Evolutionary conservation across 768 basidiomycete genomes (phyloP), one percentile per base, ranked within the genome.

Genomic region (Mycena venus): DNA sequence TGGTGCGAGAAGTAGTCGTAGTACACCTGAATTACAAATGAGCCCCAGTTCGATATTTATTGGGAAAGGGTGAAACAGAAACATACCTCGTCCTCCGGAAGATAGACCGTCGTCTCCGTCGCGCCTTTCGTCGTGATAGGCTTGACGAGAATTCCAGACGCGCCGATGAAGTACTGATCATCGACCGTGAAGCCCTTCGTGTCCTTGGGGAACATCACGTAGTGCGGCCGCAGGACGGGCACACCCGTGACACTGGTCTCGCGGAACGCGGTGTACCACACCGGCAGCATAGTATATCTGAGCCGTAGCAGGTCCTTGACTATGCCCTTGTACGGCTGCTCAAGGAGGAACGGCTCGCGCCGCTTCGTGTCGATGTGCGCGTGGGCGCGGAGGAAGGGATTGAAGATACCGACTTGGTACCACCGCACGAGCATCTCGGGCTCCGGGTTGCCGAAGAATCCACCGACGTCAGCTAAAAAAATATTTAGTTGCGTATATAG

Each of bases 191-290:
- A 99, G 6, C 98, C 98, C 56, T 87, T 85, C 71, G 91, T 86
- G 81, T 99, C 97, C 69, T 95, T 89, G 6, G 98, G 98, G 91
- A 98, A 97, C 82, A 94, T 88, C 70, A 97, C 91, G 78, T 96
- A 99, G 82, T 99, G 98, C n/a, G 98, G 98, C 97, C 95, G 90
- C 76, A 98, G 82, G 64, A 99, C 90, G 3, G 98, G 97, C 29
- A 93, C 80, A 1, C 98, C 98, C 8, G 89, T 92, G 14, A 93
- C 87, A 74, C 92, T 94, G 9, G 96, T 92, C 81, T 99, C 95
- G 51, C 92, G 89, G 91, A 99, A 99, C 2, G 95, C 95, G n/a
- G 95, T 99, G 82, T 99, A 99, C 97, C 98, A 99, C 19, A 97
- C 88, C 0, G 96, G 96, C 31, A 99, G 85, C 85, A 99, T 89